A percentile compares a stretch with the other conserved stretches of the same genome.
phyloP scores from a whole-genome alignment of 257 asterid genomes.

The Parsonsia alboflavescens region DNA sequence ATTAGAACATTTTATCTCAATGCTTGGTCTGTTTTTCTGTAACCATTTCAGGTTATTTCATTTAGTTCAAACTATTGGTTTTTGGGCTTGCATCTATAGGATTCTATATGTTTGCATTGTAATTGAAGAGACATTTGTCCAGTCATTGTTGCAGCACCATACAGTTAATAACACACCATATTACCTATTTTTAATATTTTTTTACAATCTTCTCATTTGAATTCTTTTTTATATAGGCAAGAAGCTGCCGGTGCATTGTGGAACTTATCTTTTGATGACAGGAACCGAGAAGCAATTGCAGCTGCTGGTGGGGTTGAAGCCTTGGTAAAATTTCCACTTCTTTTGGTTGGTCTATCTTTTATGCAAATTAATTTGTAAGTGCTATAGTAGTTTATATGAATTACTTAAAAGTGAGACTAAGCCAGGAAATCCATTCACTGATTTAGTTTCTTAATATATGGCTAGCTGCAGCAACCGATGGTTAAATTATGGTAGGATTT shows the following conservation, averaged over 20 bases:
- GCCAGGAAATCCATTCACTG: background rate
- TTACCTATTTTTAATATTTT: no score
- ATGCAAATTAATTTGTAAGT: background rate
- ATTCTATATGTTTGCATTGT: background rate
- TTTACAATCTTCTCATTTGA: background rate
- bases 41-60: no score
- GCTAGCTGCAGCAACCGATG: background rate
- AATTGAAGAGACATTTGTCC: background rate
- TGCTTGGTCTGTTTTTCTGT: no score
- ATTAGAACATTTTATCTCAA: no score
- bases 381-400: background rate
- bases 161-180: no score
- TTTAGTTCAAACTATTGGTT: background rate
- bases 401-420: background rate
- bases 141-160: background rate
- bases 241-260: slow-evolving; percentile 97
- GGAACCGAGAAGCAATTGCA: slow-evolving; percentile 88
- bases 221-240: slow-evolving; percentile 48
- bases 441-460: slow-evolving; percentile 1
- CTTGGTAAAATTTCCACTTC: slow-evolving; percentile 45
- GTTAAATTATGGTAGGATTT: background rate
- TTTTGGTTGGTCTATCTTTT: background rate
- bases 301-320: slow-evolving; percentile 89
- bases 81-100: background rate
- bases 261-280: slow-evolving; percentile 85